Conservation (phyloP, 345 rosid species). For the Raphanus raphanistrum region DNA sequence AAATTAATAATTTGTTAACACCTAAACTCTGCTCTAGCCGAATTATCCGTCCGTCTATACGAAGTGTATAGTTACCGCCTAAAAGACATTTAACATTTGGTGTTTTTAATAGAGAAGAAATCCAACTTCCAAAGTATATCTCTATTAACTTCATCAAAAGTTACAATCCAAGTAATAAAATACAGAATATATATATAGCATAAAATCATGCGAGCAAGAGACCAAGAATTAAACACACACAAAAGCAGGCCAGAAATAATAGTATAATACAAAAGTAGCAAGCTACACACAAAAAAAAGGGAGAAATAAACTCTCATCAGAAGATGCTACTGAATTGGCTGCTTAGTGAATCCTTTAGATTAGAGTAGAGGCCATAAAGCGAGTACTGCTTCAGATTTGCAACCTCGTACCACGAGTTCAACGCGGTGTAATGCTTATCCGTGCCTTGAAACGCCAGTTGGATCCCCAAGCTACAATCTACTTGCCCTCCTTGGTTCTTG, state of each 20-base stretch:
- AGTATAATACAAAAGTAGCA: slow-evolving; percentile 13
- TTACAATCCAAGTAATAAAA: slow-evolving; percentile 15
- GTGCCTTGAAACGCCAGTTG: slow-evolving; percentile 97
- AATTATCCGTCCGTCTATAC: too few relatives aligned
- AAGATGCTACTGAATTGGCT: slow-evolving; percentile 65
- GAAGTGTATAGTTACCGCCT: too few relatives aligned
- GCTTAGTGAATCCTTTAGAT: slow-evolving; percentile 72
- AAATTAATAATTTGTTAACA: too few relatives aligned
- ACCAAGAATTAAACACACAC: slow-evolving; percentile 7
- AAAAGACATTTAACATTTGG: too few relatives aligned
- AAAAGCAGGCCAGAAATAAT: slow-evolving; percentile 8
- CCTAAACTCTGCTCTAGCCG: too few relatives aligned
- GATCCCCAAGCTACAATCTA: slow-evolving; percentile 93
- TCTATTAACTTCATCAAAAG: background rate
- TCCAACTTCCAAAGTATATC: background rate
- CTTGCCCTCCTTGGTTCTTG: slow-evolving; percentile 65
- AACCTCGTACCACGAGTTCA: slow-evolving; percentile 97
- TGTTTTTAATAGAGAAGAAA: background rate
- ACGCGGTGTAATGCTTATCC: slow-evolving; percentile 76
- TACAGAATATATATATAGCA: slow-evolving; percentile 11
- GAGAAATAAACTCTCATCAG: slow-evolving; percentile 37
- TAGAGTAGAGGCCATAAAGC: slow-evolving; percentile 78
- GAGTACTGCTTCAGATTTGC: slow-evolving; percentile 92
- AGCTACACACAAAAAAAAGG: slow-evolving; percentile 3
- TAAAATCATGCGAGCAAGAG: background rate